Evolutionary conservation across 768 basidiomycete genomes (phyloP), one percentile per base, ranked within the genome.

Genomic region (Rhodotorula diobovata): DNA sequence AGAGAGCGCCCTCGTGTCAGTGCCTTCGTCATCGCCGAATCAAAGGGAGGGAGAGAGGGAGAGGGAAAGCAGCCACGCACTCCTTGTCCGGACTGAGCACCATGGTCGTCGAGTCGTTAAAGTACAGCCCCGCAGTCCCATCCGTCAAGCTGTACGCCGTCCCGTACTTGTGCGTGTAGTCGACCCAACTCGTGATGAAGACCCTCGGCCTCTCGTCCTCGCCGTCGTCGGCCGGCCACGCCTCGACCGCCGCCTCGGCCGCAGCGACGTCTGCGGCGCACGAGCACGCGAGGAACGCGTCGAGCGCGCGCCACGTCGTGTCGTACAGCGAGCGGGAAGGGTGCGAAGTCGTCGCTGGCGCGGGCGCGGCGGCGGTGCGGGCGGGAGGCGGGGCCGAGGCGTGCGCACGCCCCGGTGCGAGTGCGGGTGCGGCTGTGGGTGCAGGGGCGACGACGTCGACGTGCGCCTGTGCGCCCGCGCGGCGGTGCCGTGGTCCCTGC

Each of bases 131-230:
- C 57, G 97, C 88, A 32, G 90, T 90, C 7, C 95, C 93, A 78
- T 99, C 93, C 30, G 93, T 95, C 78, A 98, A 83, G 8, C 93
- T 92, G 80, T 96, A 98, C 2, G 95, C 96, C 91, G 97, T 98
- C n/a, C 95, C 96, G 81, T 97, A 99, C 84, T 97, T 97, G 81
- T 93, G 91, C 80, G 92, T 95, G 79, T 98, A 98, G 80, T 98
- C 96, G 53, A 98, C 90, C 96, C 96, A 98, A n/a, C 90, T 91
- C 6, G 90, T 91, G 73, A 99, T 93, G 81, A 97, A 98, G 56
- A 95, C 89, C 63, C 85, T 85, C 1, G 73, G 73, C 5, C 35
- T 10, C 8, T 56, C 61, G 25, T 55, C 56, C 20, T 43, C 51
- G 14, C 50, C 53, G 8, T 57, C 43, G 6, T 21, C 46, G 9